Base-by-base conservation (phyloP, 2,329 filamentous ascomycete species). In the Pseudocercospora cruenta region DNA sequence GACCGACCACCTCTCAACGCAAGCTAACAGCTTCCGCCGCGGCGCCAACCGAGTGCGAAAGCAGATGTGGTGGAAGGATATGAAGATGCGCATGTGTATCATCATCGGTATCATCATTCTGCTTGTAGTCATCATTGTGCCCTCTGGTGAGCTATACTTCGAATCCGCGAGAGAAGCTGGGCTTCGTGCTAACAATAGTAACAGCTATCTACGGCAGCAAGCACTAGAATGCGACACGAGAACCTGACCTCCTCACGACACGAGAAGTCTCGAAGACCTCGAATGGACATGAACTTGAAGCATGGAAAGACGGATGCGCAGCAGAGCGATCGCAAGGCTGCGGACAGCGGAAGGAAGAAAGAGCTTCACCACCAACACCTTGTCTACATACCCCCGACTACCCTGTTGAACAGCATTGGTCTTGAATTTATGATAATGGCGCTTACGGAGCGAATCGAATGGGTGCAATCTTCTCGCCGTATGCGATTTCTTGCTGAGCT, bases 11-110 rank as follows among this genome's bases (percentile, higher is more conserved):
- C 87, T 99, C 73, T 94, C 94, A 67, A 88, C 90, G 70, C 97
- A 94, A 39, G 94, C 95, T 66, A 93, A 97, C 80, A 93, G 93
- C 69, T 99, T 99, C 88, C 92, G 94, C 76, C 90, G 94, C 73
- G 94, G 95, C 71, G 95, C 96, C 81, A 99, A 98, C 85, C 87
- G 93, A 75, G 94, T 99, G 74, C 90, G 95, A 81, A 84, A 84
- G 81, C 90, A 96, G 82, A 98, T 98, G 94, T 98, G 94, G 94
- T 98, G 94, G 94, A 98, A 98, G 87, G 94, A 98, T 78, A 96
- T 97, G 93, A 98, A 98, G 89, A 99, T 99, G 95, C 90, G 95
- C 81, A 95, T 97, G 86, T 98, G 94, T 83, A 85, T 99, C 74
- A 91, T 96, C 78, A 86, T 90, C 66, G 95, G 94, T 76, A 91